A percentile compares a stretch with the other conserved stretches of the same genome.
Conservation (phyloP, 2,329 filamentous ascomycete genomes). For the Aspergillus calidoustus region DNA sequence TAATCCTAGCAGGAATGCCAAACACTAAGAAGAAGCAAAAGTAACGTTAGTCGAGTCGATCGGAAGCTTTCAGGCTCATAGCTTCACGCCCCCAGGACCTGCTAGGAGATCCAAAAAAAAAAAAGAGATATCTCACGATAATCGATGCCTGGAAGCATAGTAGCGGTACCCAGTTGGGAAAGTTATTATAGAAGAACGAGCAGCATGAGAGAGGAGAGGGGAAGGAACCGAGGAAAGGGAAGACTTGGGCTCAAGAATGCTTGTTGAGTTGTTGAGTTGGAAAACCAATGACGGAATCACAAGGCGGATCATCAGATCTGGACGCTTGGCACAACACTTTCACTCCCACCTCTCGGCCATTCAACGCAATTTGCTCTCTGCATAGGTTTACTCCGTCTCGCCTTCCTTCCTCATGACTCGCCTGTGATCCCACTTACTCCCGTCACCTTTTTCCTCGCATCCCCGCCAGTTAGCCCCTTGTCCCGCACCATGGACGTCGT, state of each 20-base stretch:
- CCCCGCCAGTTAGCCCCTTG: background rate
- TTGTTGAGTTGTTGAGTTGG: background rate
- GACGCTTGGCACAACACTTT: slow-evolving; percentile 14
- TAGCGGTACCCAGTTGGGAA: slow-evolving; percentile 24
- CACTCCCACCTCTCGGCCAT: background rate
- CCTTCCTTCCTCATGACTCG: slow-evolving; percentile 4
- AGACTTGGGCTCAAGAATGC: slow-evolving; percentile 9
- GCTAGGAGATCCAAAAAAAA: slow-evolving; percentile 7
- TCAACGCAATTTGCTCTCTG: background rate
- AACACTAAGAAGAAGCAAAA: slow-evolving; percentile 56
- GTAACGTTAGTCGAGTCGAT: slow-evolving; percentile 19
- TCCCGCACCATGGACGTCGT: slow-evolving; percentile 82
- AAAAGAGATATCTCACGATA: slow-evolving; percentile 49
- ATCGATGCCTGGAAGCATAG: slow-evolving; percentile 69
- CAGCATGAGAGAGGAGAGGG: slow-evolving; percentile 16
- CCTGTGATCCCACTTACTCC: slow-evolving; percentile 5
- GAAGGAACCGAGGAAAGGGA: slow-evolving; percentile 3
- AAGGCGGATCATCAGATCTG: slow-evolving; percentile 10
- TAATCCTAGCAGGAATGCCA: slow-evolving; percentile 58
- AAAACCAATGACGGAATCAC: slow-evolving; percentile 20
- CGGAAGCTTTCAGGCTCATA: slow-evolving; percentile 14
- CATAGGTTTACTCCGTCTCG: slow-evolving; percentile 3
- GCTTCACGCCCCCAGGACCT: background rate
- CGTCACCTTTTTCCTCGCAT: background rate
- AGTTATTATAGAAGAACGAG: background rate